Base-by-base conservation (phyloP, 768 basidiomycete species). In the Royoungia palumana region DNA sequence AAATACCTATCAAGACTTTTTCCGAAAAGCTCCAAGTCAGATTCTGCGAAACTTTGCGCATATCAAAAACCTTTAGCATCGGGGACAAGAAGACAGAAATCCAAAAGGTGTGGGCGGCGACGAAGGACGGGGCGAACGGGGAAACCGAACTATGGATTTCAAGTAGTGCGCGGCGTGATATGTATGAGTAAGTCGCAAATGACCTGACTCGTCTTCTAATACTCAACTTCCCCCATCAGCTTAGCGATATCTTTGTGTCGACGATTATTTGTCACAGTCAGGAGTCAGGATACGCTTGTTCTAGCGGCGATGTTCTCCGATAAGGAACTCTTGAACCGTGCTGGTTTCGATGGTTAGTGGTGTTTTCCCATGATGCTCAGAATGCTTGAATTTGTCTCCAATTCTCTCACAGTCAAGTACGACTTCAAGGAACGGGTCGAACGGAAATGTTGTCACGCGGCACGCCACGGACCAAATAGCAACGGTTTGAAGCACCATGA, bases 191-290 rank as follows among this genome's bases (percentile, higher is more conserved):
- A 71, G 89, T 79, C 9, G 21, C 28, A 16, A 32, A 6, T 25
- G 6, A 35, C 32, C 28, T 40, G 17, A 6, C 35, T 11, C 37
- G 32, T 42, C 14, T 24, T 43, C 42, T 47, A 44, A 16, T 16
- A 19, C 28, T 46, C 22, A 24, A 21, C 14, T 16, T 32, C 32
- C 19, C 6, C 44, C 13, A 47, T 34, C 44, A 92, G 91, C 64
- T 83, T 96, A 5, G 86, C 94, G 0, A 82, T 82, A 1, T 85
- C 88, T 0, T 71, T 97, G 21, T 90, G 89, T 62, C 81, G 83
- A 12, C 66, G 85, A 3, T 68, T 95, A 20, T 87, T 96, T 54
- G 78, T 84, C 39, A 74, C 79, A 3, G 83, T 84, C 0, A 85
- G 86, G 62, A 78, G 82, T 17, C 89, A 91, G 57, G 94, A 98